These are phyloP conservation scores for Fraxinus americana DNA, from an alignment of 257 asterid genomes.

Conservation along the genomic window DNA sequence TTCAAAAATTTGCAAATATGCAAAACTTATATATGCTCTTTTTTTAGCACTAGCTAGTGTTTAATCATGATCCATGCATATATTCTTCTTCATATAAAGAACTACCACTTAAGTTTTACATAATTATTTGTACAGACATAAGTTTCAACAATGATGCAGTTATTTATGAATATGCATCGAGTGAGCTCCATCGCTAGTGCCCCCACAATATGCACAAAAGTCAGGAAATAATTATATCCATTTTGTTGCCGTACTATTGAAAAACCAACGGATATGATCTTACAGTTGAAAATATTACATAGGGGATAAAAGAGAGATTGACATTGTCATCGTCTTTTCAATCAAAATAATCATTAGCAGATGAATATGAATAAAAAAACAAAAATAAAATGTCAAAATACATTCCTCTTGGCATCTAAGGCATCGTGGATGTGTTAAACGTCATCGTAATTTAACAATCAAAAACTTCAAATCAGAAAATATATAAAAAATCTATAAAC, in stretches of 20 bases:
- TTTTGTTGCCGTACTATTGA: neutral
- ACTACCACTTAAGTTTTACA: neutral
- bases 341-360: neutral
- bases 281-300: neutral
- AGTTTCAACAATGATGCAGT: neutral
- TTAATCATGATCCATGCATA: neutral
- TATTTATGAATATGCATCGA: neutral
- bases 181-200: neutral
- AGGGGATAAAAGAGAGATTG: neutral
- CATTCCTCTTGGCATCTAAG: neutral
- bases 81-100: neutral
- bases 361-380: neutral
- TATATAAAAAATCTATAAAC: neutral
- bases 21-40: neutral
- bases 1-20: neutral
- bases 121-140: neutral
- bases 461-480: neutral
- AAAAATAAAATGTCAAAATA: neutral
- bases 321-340: too few species aligned
- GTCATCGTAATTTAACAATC: neutral
- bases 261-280: neutral
- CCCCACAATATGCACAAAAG: neutral
- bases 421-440: too few species aligned
- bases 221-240: neutral
- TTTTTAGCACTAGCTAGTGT: neutral